Evolutionary conservation across 208 protist genomes (phyloP), one percentile per base, ranked within the genome.

Genomic region (Acanthamoeba sp.): DNA sequence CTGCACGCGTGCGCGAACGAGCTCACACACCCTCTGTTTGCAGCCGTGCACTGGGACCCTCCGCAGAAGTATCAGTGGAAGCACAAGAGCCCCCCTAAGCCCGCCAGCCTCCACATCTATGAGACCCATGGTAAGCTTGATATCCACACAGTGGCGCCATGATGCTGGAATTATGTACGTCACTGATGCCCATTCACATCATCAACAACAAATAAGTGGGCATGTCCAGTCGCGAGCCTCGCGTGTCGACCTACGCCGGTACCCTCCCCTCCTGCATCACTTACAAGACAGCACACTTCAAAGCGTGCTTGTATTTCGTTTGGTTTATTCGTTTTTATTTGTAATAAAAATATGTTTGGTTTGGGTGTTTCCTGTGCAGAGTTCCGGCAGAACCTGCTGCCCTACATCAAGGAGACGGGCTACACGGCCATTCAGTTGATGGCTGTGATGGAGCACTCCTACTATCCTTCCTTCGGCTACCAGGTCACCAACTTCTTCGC

Each of bases 391-490:
- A 93, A 94, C 40, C 88, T 99, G n/a, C 88, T 99, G 10, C 98
- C 97, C 40, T 93, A 95, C 73, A 96, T 98, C 29, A 94, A 78
- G 12, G 95, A 97, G 48, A 76, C 96, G 0, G 98, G 98, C 12
- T 99, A 99, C 94, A 99, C 98, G 66, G 95, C 94, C 27, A 96
- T 99, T 12, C 98, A 99, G 92, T 66, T 99, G 29, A 99, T 99
- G 97, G 98, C 97, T 18, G 90, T 99, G 32, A 96, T 97, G 96
- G 98, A 99, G 95, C 98, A 99, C 85, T 96, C 98, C 0, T 99
- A 99, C 92, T 99, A 99, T 92, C 98, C 96, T 5, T 98, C 95
- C 1, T 99, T 99, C 93, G 98, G 98, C 2, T 99, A 99, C 92
- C 97, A 98, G 82, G 98, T 99, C 1, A 99, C 98, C 18, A 97